A percentile compares a stretch with the other conserved stretches of the same genome.
phyloP scores from a whole-genome alignment of 352 stramenopile genomes.

The Phytophthora kernoviae region DNA sequence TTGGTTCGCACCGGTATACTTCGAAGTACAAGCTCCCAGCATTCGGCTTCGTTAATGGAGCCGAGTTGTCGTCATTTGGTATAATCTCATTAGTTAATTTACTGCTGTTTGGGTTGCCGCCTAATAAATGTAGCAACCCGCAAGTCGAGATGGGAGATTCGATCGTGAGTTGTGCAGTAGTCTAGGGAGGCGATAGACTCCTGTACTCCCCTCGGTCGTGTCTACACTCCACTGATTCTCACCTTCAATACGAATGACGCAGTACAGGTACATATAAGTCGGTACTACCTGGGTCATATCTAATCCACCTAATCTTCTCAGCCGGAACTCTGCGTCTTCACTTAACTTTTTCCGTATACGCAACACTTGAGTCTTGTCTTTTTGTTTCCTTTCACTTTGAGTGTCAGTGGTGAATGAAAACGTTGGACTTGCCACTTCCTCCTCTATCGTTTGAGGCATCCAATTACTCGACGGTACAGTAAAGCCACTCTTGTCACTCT shows the following conservation, averaged over 20 bases:
- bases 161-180: constrained; percentile 33
- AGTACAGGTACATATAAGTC: constrained; percentile 27
- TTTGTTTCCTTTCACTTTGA: not conserved
- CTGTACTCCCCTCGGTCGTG: constrained; percentile 25
- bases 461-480: not conserved
- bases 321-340: constrained; percentile 20
- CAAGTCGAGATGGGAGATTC: constrained; percentile 19
- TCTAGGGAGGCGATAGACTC: constrained; percentile 25
- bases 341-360: constrained; percentile 23
- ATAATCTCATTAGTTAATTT: too few relatives aligned
- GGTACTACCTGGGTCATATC: constrained; percentile 23
- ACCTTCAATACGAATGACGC: constrained; percentile 16
- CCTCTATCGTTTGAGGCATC: constrained; percentile 23
- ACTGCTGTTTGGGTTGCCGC: too few relatives aligned
- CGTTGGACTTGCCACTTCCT: constrained; percentile 14
- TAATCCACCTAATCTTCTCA: constrained; percentile 21
- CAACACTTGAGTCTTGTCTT: constrained; percentile 17
- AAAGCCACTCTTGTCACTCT: not conserved
- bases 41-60: too few relatives aligned
- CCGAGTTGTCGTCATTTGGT: too few relatives aligned
- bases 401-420: constrained; percentile 3
- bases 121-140: constrained; percentile 26
- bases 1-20: too few relatives aligned
- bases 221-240: constrained; percentile 20
- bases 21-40: too few relatives aligned